Base-by-base conservation (phyloP, 1,284 basidiomycete genomes). In the Cutaneotrichosporon dermatis region DNA sequence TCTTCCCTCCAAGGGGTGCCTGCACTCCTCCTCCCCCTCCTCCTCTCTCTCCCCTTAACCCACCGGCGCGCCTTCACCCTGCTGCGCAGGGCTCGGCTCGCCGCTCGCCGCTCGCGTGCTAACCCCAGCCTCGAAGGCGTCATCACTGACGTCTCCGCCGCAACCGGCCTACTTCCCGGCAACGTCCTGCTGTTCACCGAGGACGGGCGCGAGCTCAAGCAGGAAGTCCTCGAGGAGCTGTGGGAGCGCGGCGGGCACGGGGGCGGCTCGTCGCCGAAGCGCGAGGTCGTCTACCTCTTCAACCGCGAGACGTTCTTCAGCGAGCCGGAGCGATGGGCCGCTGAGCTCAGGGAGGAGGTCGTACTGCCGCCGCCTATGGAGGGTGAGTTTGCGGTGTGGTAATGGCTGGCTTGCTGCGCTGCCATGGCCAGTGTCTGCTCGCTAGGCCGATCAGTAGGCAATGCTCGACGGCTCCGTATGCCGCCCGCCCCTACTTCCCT, bases 291-390 rank as follows among this genome's bases (percentile, higher is more conserved):
- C 33, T 76, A 73, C 52, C 59, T 75, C 37, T 77, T 70, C 67
- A 74, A 77, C 48, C 58, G 73, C 45, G 74, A 74, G 55, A 74
- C 73, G 1, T 77, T 77, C 66, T 77, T 69, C 62, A 65, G 66
- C 25, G 73, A 76, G 11, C 64, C 73, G 1, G 74, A 76, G 39
- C 59, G 64, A 35, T 74, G 71, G 69, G 73, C 71, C 1, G 58
- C 51, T 6, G 65, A 71, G 45, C 65, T 70, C 37, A 63, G 70
- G 50, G 75, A 77, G 55, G 71, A 71, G 10, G 55, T 76, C 0
- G 58, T 67, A 35, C 60, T 74, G 8, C 75, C 74, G 1, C 73
- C 71, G 9, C 67, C 65, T 12, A 40, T 76, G 12, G 68, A 73
- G 51, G 41, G 75, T 75, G 43, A 55, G 73, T 67, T 37, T 15